phyloP scores from a whole-genome alignment of 306 rosid genomes.

The Lathyrus tuberosus region DNA sequence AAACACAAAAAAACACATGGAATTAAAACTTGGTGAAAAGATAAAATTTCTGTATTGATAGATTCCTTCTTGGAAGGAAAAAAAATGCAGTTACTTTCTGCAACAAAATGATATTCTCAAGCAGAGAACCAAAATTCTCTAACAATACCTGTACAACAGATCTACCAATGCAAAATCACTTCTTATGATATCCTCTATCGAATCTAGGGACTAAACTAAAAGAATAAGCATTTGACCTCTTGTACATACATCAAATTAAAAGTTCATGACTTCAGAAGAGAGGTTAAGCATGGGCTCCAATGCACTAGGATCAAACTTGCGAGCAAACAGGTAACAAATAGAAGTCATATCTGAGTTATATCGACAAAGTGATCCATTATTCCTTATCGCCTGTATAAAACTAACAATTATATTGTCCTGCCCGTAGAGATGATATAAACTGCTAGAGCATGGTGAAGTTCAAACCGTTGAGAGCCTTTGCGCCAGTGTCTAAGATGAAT shows the following conservation, averaged over 20 bases:
- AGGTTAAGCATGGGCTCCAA: constrained; percentile 72
- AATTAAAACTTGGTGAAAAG: neutral
- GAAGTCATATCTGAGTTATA: constrained; percentile 78
- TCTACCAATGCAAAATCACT: constrained; percentile 39
- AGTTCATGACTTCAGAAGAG: constrained; percentile 63
- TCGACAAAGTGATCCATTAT: constrained; percentile 63
- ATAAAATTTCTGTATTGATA: constrained; percentile 35
- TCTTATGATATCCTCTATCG: constrained; percentile 37
- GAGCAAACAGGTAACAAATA: constrained; percentile 82
- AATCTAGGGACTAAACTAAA: constrained; percentile 37
- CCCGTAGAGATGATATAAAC: constrained; percentile 58
- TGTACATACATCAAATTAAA: constrained; percentile 44
- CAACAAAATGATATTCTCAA: constrained; percentile 37
- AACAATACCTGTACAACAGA: constrained; percentile 47
- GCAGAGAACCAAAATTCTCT: constrained; percentile 40
- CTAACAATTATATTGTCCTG: too few relatives aligned
- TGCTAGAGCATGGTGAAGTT: constrained; percentile 62
- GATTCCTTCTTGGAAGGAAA: constrained; percentile 40
- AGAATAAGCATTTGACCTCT: constrained; percentile 15
- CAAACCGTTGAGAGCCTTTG: constrained; percentile 95
- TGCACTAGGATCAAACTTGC: constrained; percentile 75
- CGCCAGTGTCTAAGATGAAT: constrained; percentile 82
- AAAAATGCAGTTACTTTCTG: constrained; percentile 38
- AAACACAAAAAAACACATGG: neutral
- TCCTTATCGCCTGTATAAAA: constrained; percentile 71